Conservation (phyloP, 345 rosid genomes). For the Triadica sebifera region DNA sequence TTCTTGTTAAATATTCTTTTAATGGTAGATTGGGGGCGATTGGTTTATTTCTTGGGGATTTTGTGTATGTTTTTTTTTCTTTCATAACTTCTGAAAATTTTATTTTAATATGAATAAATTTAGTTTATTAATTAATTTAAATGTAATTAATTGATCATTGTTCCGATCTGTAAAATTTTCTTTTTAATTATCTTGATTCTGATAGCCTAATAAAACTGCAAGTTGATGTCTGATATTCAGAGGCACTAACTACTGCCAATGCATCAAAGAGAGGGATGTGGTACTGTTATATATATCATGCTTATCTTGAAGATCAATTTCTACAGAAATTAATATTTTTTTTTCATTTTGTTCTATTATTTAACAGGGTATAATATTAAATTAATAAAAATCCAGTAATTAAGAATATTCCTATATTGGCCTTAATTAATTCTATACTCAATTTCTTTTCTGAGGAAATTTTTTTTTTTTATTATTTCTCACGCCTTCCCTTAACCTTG, state of each 20-base stretch:
- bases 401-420: background rate
- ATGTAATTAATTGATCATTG: no score
- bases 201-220: background rate
- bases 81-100: background rate
- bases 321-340: background rate
- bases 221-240: slow-evolving; percentile 3
- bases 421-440: background rate
- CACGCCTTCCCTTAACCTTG: no score
- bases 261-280: slow-evolving; percentile 10
- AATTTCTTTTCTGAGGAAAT: background rate
- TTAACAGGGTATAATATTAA: background rate
- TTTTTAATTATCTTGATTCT: background rate
- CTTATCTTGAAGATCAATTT: background rate
- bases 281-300: background rate
- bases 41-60: slow-evolving; percentile 41
- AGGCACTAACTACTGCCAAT: background rate
- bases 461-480: no score
- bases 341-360: background rate
- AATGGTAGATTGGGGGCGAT: slow-evolving; percentile 22
- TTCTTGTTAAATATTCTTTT: slow-evolving; percentile 10
- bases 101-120: slow-evolving; percentile 28
- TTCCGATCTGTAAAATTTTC: background rate
- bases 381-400: background rate
- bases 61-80: slow-evolving; percentile 3
- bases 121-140: background rate